Evolutionary conservation across 2,329 filamentous ascomycete genomes (phyloP), one percentile per base, ranked within the genome.

Genomic region (Chaetomiaceae sp.): DNA sequence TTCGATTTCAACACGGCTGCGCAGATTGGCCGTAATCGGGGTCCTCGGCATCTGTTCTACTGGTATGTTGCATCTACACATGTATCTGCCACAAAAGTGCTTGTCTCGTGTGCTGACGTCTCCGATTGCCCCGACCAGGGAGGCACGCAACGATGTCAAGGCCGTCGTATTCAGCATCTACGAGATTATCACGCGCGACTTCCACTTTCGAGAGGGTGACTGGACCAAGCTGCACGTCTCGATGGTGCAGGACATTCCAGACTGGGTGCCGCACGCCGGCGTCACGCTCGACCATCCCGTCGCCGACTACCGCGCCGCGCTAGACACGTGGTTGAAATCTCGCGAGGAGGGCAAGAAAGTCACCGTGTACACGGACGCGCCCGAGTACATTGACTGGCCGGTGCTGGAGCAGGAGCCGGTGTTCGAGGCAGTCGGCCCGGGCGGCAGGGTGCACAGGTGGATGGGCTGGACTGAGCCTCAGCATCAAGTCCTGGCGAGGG

Each of bases 131-230:
- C n/a, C n/a, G 25, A 2, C 10, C 25, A 31, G 20, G 45, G 35
- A 31, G 7, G 38, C 6, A 2, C 37, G 45, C 7, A 20, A 48
- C 37, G 45, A 48, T n/a, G 45, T 48, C 37, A 33, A 27, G 27
- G 37, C 35, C 19, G 45, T 48, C 9, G 10, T 34, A 6, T 34
- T 41, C 20, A 31, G 13, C 25, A 20, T 38, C n/a, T 48, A 41
- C 20, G 25, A 41, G 16, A 20, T 48, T 6, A 38, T 48, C 17
- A 48, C 45, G 23, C 45, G 38, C 17, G 45, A 48, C n/a, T 19
- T 41, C 37, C 35, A 48, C 27, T 41, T 34, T 13, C 27, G 42
- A 21, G 30, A 44, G 13, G 14, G 21, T 12, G 31, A 33, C 17
- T 44, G 41, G 41, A 6, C 4, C 3, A 12, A 41, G 13, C 37